These are phyloP conservation scores for Neofusicoccum parvum DNA, from an alignment of 2,329 filamentous ascomycete species.

Conservation along the genomic window DNA sequence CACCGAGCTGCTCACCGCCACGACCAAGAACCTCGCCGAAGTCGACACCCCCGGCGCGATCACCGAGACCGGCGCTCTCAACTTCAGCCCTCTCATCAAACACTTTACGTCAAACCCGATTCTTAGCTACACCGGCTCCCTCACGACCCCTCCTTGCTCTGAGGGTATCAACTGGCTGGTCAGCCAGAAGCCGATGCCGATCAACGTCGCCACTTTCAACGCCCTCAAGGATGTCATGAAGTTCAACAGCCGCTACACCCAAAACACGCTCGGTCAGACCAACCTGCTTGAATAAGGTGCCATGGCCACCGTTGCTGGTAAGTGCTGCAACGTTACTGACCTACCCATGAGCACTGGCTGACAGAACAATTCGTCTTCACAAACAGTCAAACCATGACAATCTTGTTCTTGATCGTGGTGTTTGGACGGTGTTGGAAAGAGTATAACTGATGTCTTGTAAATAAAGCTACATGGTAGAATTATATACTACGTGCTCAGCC, in stretches of 20 bases:
- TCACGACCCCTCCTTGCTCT: conserved; percentile 65
- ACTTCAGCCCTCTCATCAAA: conserved; percentile 46
- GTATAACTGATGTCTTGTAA: too few species aligned
- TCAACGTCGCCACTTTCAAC: conserved; percentile 54
- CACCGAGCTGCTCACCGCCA: conserved; percentile 33
- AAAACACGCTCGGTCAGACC: conserved; percentile 50
- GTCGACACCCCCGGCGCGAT: conserved; percentile 45
- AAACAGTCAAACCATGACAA: too few species aligned
- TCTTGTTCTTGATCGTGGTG: too few species aligned
- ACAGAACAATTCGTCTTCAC: too few species aligned
- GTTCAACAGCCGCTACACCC: conserved; percentile 59
- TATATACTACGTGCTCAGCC: too few species aligned
- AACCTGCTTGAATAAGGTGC: conserved; percentile 43
- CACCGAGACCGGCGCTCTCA: conserved; percentile 41
- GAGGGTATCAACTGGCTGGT: conserved; percentile 60
- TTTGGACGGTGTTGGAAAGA: too few species aligned
- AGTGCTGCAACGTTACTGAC: too few species aligned
- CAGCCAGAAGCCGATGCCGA: conserved; percentile 49
- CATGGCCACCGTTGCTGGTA: too few species aligned
- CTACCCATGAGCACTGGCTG: too few species aligned
- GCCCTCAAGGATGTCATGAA: conserved; percentile 56
- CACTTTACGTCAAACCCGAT: conserved; percentile 44
- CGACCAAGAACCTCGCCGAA: conserved; percentile 39
- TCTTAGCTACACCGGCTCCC: conserved; percentile 59
- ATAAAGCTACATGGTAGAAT: too few species aligned